Evolutionary conservation across 495 filamentous ascomycete species (phyloP).

Genomic region (Neurospora sp.): DNA sequence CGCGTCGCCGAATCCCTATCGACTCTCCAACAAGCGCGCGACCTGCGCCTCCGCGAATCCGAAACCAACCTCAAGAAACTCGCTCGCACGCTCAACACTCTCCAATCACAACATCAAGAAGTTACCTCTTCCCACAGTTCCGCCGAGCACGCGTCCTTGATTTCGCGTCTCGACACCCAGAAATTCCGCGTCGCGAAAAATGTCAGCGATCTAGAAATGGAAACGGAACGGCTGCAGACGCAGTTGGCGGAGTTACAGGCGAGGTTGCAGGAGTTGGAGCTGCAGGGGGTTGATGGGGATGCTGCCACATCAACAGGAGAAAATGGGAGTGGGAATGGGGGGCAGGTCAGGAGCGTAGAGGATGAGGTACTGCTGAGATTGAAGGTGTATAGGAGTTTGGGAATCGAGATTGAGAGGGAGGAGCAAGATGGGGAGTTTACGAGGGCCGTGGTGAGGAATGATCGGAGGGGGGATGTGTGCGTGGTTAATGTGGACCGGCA

Average conservation of each 20-base stretch:
- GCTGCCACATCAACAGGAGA: conserved; percentile 1
- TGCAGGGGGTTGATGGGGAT: conserved; percentile 63
- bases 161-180: conserved; percentile 77
- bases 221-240: conserved; percentile 73
- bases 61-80: conserved; percentile 63
- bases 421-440: conserved; percentile 61
- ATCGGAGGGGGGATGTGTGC: conserved; percentile 80
- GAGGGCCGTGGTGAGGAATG: conserved; percentile 79
- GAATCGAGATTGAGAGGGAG: conserved; percentile 81
- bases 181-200: conserved; percentile 92
- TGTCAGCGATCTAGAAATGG: conserved; percentile 79
- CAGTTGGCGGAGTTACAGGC: conserved; percentile 70
- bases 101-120: conserved; percentile 60
- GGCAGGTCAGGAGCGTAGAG: conserved; percentile 24
- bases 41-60: conserved; percentile 61
- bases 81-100: conserved; percentile 56
- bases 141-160: conserved; percentile 65
- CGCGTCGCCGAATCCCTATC: conserved; percentile 77
- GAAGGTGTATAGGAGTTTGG: conserved; percentile 82
- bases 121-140: conserved; percentile 59
- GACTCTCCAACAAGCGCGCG: conserved; percentile 66
- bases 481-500: conserved; percentile 80
- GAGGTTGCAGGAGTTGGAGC: conserved; percentile 68
- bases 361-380: conserved; percentile 58
- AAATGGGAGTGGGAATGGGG: conserved; percentile 6